Evolutionary conservation across 768 basidiomycete genomes (phyloP), one percentile per base, ranked within the genome.

Genomic region (Mycena filopes): DNA sequence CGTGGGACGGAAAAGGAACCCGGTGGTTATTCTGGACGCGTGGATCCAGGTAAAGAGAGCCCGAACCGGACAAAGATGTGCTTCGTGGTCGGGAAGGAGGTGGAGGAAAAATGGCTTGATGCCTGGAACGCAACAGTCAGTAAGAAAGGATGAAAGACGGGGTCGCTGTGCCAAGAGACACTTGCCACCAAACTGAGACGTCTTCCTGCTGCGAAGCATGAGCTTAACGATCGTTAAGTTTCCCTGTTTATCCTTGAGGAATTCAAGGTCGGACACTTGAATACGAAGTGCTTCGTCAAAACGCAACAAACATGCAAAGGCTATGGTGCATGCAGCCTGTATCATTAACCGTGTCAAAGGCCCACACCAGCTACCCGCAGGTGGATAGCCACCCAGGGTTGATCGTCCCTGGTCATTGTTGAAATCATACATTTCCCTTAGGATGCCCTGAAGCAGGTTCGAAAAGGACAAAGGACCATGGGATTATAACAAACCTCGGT

Each of bases 201-300:
- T 36, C 9, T 36, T 36, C 15, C 36, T 10, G 15, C 10, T 11
- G 10, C 11, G 36, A 10, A 50, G 33, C 29, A 29, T 50, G 16
- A 50, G 29, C 20, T 64, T 60, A 10, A 77, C 55, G n/a, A 59
- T 63, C 0, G 36, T 59, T n/a, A n/a, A n/a, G n/a, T n/a, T n/a
- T n/a, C n/a, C n/a, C n/a, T n/a, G n/a, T n/a, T n/a, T n/a, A 4
- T 53, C 56, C 8, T 47, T 25, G 11, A 69, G n/a, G 29, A 64
- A 31, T 9, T 55, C 46, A n/a, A 79, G 66, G n/a, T 80, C 63
- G 15, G 76, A 67, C 9, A 66, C 31, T 29, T 73, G 66, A 13
- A 80, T 76, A 48, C 76, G 76, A 1, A 79, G 67, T 0, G 74
- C 78, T 46, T 80, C 77, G 48, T 79, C 76, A 45, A 75, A 71